Evolutionary conservation across 1,284 basidiomycete species (phyloP).

Genomic region (Phlebopus sp.): DNA sequence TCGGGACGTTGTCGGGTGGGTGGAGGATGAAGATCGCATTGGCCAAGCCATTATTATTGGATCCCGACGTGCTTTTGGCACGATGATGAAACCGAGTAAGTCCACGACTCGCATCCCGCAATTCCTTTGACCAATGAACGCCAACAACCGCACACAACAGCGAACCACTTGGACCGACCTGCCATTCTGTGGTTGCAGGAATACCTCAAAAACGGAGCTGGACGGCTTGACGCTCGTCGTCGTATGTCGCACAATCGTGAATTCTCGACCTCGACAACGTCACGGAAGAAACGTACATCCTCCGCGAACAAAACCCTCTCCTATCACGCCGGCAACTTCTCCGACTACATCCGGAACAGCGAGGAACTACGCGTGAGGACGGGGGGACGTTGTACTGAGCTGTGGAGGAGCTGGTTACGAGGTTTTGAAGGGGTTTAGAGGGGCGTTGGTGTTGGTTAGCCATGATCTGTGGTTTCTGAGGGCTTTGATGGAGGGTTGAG

Average conservation of each 20-base stretch:
- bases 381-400: too few relatives aligned
- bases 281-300: constrained; percentile 65
- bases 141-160: too few relatives aligned
- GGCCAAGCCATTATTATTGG: constrained; percentile 73
- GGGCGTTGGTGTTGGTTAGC: constrained; percentile 63
- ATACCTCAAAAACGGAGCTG: constrained; percentile 46
- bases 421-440: constrained; percentile 52
- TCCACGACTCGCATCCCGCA: too few relatives aligned
- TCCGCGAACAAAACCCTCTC: constrained; percentile 55
- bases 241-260: constrained; percentile 71
- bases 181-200: constrained; percentile 71
- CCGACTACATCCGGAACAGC: constrained; percentile 55
- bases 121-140: too few relatives aligned
- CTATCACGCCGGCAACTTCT: constrained; percentile 62
- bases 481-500: constrained; percentile 8
- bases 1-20: constrained; percentile 59
- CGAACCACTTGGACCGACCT: constrained; percentile 58
- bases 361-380: constrained; percentile 49
- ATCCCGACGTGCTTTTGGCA: constrained; percentile 69
- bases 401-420: constrained; percentile 58
- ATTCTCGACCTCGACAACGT: constrained; percentile 66
- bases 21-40: constrained; percentile 73
- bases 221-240: constrained; percentile 52
- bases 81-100: constrained; percentile 26
- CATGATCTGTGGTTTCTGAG: constrained; percentile 46